phyloP scores from a whole-genome alignment of 2,329 filamentous ascomycete genomes.

The Aspergillus costaricaensis region DNA sequence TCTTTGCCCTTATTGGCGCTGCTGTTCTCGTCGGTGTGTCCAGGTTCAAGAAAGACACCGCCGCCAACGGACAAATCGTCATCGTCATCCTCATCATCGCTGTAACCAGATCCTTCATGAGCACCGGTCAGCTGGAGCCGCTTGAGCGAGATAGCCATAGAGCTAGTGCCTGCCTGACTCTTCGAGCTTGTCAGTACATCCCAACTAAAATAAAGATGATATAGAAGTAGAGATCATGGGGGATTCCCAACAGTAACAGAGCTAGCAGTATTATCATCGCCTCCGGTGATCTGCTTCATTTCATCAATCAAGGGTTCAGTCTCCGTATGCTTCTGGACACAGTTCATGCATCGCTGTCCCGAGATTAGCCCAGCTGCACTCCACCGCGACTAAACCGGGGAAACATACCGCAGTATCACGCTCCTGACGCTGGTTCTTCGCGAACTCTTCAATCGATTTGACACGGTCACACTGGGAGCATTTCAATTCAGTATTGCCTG shows the following conservation, averaged over 20 bases:
- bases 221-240: background rate
- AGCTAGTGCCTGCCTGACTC: constrained; percentile 20
- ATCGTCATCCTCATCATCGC: constrained; percentile 12
- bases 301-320: constrained; percentile 37
- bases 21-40: constrained; percentile 6
- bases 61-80: constrained; percentile 22
- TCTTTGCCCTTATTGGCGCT: constrained; percentile 5
- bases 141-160: constrained; percentile 8
- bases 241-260: constrained; percentile 12
- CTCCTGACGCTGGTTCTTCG: constrained; percentile 51
- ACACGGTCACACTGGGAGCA: constrained; percentile 51
- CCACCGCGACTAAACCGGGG: background rate
- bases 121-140: constrained; percentile 5
- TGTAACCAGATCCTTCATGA: background rate
- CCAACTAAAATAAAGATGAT: background rate
- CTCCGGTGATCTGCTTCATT: constrained; percentile 26
- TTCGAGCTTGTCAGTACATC: constrained; percentile 8
- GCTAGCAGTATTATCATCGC: constrained; percentile 14
- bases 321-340: constrained; percentile 38
- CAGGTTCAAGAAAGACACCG: constrained; percentile 23
- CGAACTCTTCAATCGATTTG: constrained; percentile 53
- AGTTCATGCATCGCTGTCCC: constrained; percentile 45
- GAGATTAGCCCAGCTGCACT: background rate
- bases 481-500: constrained; percentile 47
- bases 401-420: constrained; percentile 49